A percentile compares a stretch with the other conserved stretches of the same genome.
Evolutionary conservation across 495 filamentous ascomycete genomes (phyloP).

Genomic region (Tricharina praecox): DNA sequence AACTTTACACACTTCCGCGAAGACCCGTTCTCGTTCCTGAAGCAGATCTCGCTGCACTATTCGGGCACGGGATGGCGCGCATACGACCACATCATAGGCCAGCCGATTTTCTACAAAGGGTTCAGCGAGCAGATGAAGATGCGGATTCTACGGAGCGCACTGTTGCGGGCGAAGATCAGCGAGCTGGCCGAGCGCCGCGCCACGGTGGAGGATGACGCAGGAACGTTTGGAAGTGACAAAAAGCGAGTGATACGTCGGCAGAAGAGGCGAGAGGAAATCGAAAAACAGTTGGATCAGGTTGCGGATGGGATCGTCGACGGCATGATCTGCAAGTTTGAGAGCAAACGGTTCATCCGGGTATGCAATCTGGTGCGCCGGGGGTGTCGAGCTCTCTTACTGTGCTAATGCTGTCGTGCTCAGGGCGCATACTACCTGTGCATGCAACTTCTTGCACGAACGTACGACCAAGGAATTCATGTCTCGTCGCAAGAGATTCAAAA

Average conservation of each 20-base stretch:
- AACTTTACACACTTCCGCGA: conserved; percentile 32
- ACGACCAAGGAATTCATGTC: conserved; percentile 93
- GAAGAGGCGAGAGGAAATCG: conserved; percentile 37
- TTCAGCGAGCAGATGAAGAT: conserved; percentile 81
- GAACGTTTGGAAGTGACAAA: conserved; percentile 47
- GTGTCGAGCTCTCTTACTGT: conserved; percentile 1
- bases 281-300: conserved; percentile 44
- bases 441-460: conserved; percentile 77
- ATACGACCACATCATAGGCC: conserved; percentile 78
- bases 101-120: conserved; percentile 81
- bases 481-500: conserved; percentile 83
- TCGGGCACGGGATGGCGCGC: conserved; percentile 83
- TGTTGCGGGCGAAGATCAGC: conserved; percentile 54
- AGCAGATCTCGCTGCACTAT: conserved; percentile 79
- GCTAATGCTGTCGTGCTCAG: conserved; percentile 8
- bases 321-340: conserved; percentile 99
- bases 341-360: conserved; percentile 68
- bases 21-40: conserved; percentile 62
- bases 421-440: conserved; percentile 78
- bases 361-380: neutral
- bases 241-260: conserved; percentile 44
- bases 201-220: conserved; percentile 55
- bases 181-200: conserved; percentile 62
- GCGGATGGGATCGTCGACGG: conserved; percentile 70
- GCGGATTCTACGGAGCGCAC: conserved; percentile 52